Evolutionary conservation across 2,329 filamentous ascomycete species (phyloP).

Genomic region (Penicillium sp.): DNA sequence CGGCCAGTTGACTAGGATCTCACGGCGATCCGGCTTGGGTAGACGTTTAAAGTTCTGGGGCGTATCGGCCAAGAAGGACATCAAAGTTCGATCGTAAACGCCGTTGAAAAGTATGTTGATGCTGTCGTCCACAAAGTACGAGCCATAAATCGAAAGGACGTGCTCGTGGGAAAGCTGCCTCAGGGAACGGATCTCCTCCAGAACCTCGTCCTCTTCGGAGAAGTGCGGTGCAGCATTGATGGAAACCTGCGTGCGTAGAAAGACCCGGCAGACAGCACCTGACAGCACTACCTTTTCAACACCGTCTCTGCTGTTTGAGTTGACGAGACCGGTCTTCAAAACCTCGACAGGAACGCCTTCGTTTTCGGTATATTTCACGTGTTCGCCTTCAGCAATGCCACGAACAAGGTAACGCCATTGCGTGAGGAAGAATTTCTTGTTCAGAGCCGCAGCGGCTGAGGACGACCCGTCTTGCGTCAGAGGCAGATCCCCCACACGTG

Average conservation of each 20-base stretch:
- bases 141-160: conserved; percentile 41
- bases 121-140: conserved; percentile 42
- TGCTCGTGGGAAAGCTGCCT: conserved; percentile 41
- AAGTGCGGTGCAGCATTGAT: conserved; percentile 35
- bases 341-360: conserved; percentile 58
- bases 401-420: conserved; percentile 59
- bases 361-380: conserved; percentile 56
- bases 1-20: conserved; percentile 43
- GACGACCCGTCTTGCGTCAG: conserved; percentile 45
- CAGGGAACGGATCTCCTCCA: conserved; percentile 37
- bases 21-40: conserved; percentile 38
- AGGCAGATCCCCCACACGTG: conserved; percentile 52
- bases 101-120: conserved; percentile 42
- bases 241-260: conserved; percentile 36
- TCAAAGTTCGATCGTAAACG: conserved; percentile 38
- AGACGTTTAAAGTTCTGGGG: conserved; percentile 40
- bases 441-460: conserved; percentile 35
- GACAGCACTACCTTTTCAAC: conserved; percentile 41
- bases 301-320: conserved; percentile 25
- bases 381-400: conserved; percentile 52
- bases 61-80: conserved; percentile 40
- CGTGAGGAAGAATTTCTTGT: conserved; percentile 55
- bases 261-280: conserved; percentile 30
- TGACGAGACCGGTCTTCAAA: conserved; percentile 15
- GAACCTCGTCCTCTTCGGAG: conserved; percentile 36